Base-by-base conservation (phyloP, 2,329 filamentous ascomycete species). In the Myriangium duriaei region DNA sequence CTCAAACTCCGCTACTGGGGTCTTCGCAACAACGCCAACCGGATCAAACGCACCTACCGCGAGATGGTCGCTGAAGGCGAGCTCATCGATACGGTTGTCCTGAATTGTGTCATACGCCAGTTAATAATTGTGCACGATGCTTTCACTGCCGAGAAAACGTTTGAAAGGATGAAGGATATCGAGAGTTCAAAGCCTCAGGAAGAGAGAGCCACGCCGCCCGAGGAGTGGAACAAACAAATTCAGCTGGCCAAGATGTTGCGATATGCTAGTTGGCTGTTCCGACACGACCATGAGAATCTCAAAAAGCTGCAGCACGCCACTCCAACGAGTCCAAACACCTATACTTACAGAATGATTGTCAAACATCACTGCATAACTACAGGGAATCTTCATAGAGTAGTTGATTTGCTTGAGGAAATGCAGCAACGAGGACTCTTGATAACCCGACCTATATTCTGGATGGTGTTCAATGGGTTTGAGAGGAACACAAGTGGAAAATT, bases 1-100 rank as follows among this genome's bases (percentile, higher is more conserved):
- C 81, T 77, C 42, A 61, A 87, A 42, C 88, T 98, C 26, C 81
- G 85, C 57, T 92, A 81, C 56, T 78, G 84, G 49, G 91, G 88
- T 1, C 67, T 91, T 40, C 71, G 74, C 48, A 64, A 72, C 43
- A 80, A 95, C 53, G 76, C 79, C 2, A 71, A 77, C 43, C 82
- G 74, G 3, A 74, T 94, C 14, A 71, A 86, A 31, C 71, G 71
- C 19, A 78, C 83, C 0, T 98, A 95, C 57, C 73, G 72, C 45
- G 76, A 86, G 14, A 80, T 94, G 59, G 80, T 96, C n/a, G 66
- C 81, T 26, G 72, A 77, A 0, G 85, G 86, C 21, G 84, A 96
- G 56, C 77, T 95, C 44, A 77, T 98, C 39, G 88, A 96, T 56
- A 87, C 83, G 0, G 69, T 81, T 2, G 80, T 86, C 11, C 68